Evolutionary conservation across 345 rosid species (phyloP).

Genomic region (Kandelia obovata): DNA sequence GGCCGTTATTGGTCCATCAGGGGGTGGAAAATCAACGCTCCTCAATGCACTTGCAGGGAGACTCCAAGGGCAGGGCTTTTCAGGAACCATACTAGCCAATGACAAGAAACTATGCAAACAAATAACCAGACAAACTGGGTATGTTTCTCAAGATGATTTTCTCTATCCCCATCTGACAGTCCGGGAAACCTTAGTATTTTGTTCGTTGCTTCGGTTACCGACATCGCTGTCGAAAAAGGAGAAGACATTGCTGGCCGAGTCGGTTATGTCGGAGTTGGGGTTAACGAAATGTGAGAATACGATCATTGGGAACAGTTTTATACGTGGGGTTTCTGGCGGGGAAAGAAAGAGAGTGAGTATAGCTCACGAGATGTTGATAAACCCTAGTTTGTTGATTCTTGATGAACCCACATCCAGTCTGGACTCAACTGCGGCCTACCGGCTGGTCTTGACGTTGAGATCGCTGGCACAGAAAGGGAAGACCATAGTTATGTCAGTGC

Average conservation of each 20-base stretch:
- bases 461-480: slow-evolving; percentile 64
- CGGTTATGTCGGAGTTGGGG: slow-evolving; percentile 71
- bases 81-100: slow-evolving; percentile 70
- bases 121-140: slow-evolving; percentile 61
- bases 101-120: slow-evolving; percentile 47
- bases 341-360: slow-evolving; percentile 83
- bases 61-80: slow-evolving; percentile 44
- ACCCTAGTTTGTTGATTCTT: slow-evolving; percentile 74
- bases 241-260: slow-evolving; percentile 54
- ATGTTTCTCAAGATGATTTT: slow-evolving; percentile 85
- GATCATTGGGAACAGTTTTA: slow-evolving; percentile 70
- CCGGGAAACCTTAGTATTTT: slow-evolving; percentile 78
- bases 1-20: slow-evolving; percentile 91
- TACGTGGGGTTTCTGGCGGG: slow-evolving; percentile 88
- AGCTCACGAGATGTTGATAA: slow-evolving; percentile 80
- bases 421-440: slow-evolving; percentile 83
- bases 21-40: slow-evolving; percentile 91
- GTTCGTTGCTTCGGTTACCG: slow-evolving; percentile 69
- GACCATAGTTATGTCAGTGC: slow-evolving; percentile 76
- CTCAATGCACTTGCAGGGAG: slow-evolving; percentile 76
- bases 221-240: slow-evolving; percentile 43
- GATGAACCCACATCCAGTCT: slow-evolving; percentile 93
- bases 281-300: slow-evolving; percentile 77
- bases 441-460: slow-evolving; percentile 60
- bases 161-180: slow-evolving; percentile 86